Evolutionary conservation across 2,329 filamentous ascomycete genomes (phyloP).

Genomic region (Exophiala dermatitidis): DNA sequence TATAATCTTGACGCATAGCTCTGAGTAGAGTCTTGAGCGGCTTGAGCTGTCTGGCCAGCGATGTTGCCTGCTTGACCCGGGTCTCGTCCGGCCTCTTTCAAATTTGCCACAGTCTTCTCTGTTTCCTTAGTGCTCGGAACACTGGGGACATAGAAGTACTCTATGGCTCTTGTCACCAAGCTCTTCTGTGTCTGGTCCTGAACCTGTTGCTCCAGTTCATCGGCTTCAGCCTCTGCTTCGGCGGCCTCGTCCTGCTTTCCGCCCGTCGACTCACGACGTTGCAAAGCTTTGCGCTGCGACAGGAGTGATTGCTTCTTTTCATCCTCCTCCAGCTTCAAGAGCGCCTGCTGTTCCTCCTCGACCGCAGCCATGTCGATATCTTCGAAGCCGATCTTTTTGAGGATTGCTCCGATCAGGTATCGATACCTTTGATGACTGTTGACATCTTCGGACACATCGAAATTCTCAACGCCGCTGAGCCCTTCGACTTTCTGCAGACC

Average conservation of each 20-base stretch:
- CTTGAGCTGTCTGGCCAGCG: conserved; percentile 15
- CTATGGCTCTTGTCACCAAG: conserved; percentile 24
- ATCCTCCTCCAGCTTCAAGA: conserved; percentile 35
- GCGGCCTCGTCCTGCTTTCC: conserved; percentile 27
- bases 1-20: conserved; percentile 18
- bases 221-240: conserved; percentile 27
- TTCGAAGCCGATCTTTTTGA: conserved; percentile 63
- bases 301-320: conserved; percentile 32
- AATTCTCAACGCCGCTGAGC: conserved; percentile 51
- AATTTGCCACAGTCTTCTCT: conserved; percentile 17
- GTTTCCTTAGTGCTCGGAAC: conserved; percentile 24
- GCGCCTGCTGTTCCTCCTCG: conserved; percentile 38
- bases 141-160: conserved; percentile 27
- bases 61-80: conserved; percentile 11
- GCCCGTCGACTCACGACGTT: conserved; percentile 22
- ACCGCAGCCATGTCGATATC: conserved; percentile 49
- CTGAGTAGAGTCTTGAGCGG: conserved; percentile 13
- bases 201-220: conserved; percentile 25
- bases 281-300: conserved; percentile 22
- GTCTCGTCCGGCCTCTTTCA: conserved; percentile 14
- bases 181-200: conserved; percentile 28
- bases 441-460: conserved; percentile 59
- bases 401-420: conserved; percentile 57
- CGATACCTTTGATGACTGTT: conserved; percentile 65
- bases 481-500: conserved; percentile 67